phyloP scores from a whole-genome alignment of 495 filamentous ascomycete species.

The Trichoderma reesei region DNA sequence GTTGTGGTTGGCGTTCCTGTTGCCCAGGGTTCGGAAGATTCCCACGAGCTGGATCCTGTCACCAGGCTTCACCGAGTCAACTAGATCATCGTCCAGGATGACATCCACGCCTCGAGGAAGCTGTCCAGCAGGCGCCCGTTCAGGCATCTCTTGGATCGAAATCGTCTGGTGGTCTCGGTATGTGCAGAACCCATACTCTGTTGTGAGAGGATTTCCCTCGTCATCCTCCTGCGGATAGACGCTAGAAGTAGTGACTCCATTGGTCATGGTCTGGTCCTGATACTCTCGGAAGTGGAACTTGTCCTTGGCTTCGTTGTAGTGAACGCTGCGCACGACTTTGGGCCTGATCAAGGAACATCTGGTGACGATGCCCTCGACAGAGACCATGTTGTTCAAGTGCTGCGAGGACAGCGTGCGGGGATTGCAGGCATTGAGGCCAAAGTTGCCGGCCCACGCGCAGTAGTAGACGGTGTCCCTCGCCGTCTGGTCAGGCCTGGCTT shows the following conservation, averaged over 20 bases:
- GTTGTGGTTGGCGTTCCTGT: constrained; percentile 77
- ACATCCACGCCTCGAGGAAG: constrained; percentile 96
- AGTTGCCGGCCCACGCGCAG: constrained; percentile 88
- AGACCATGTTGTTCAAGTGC: constrained; percentile 92
- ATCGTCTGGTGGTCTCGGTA: constrained; percentile 97
- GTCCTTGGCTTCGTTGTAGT: constrained; percentile 78
- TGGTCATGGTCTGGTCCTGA: constrained; percentile 92
- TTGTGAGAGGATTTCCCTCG: constrained; percentile 67
- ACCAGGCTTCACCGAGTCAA: constrained; percentile 89
- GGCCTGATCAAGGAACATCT: constrained; percentile 91
- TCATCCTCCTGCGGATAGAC: constrained; percentile 95
- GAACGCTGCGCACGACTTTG: constrained; percentile 95
- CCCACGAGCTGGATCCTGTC: constrained; percentile 95
- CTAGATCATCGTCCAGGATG: constrained; percentile 91
- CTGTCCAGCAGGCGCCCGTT: constrained; percentile 90
- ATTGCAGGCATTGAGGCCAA: constrained; percentile 91
- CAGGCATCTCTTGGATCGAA: constrained; percentile 99
- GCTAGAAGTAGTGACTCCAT: constrained; percentile 71
- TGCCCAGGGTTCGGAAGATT: constrained; percentile 86
- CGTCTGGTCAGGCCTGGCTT: constrained; percentile 42
- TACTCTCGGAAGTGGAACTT: constrained; percentile 82
- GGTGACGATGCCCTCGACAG: constrained; percentile 95
- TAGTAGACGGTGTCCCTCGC: constrained; percentile 62
- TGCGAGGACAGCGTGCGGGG: constrained; percentile 81
- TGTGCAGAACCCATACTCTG: constrained; percentile 90